Percentiles rank a stretch among this genome's conserved stretches.
Conservation (phyloP, 2,329 filamentous ascomycete genomes). For the Scytalidium sp. region DNA sequence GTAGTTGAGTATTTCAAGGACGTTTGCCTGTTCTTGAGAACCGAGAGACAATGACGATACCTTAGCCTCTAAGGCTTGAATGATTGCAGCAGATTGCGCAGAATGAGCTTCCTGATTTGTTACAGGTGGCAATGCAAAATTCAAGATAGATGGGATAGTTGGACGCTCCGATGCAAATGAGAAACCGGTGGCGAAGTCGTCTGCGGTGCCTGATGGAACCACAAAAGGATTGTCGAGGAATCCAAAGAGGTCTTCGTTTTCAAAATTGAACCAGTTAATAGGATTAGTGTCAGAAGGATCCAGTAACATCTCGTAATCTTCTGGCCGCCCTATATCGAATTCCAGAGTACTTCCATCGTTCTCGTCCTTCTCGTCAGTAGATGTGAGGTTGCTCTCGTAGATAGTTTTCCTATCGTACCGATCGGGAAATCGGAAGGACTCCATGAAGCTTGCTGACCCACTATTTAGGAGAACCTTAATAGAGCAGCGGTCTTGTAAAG, state of each 20-base stretch:
- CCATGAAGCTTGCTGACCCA: conserved; percentile 42
- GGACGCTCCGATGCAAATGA: conserved; percentile 5
- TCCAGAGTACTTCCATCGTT: conserved; percentile 8
- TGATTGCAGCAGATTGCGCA: conserved; percentile 34
- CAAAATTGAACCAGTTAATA: conserved; percentile 16
- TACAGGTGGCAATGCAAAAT: conserved; percentile 5
- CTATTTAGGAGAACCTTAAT: conserved; percentile 43
- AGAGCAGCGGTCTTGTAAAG: conserved; percentile 38
- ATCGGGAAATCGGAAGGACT: conserved; percentile 39
- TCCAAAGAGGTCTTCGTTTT: conserved; percentile 16
- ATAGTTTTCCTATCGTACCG: conserved; percentile 33
- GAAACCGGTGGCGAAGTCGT: conserved; percentile 7
- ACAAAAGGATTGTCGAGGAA: conserved; percentile 16
- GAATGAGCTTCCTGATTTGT: conserved; percentile 31
- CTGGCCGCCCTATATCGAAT: conserved; percentile 8
- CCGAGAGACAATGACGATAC: conserved; percentile 35
- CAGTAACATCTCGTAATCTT: conserved; percentile 13
- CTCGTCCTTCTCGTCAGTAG: conserved; percentile 4
- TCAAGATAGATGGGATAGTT: background rate
- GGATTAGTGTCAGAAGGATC: conserved; percentile 14
- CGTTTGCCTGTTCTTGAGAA: conserved; percentile 33
- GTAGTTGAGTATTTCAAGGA: conserved; percentile 35
- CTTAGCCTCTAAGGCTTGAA: conserved; percentile 36
- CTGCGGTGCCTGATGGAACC: conserved; percentile 9
- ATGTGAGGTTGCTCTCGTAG: conserved; percentile 19